phyloP scores from a whole-genome alignment of 164 flowering plant species.

The Aristolochia fimbriata region DNA sequence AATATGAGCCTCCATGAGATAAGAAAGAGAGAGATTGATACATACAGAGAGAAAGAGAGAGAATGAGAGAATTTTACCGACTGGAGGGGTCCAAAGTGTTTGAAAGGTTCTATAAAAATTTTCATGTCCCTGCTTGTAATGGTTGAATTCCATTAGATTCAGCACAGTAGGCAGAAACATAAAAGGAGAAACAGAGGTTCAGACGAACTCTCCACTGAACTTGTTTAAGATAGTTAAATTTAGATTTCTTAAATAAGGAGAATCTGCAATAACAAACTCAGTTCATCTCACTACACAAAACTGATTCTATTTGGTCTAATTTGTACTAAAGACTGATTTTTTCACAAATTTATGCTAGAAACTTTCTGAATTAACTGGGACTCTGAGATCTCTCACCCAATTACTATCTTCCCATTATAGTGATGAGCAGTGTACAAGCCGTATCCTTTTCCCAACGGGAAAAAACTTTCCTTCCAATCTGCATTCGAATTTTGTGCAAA shows the following conservation, averaged over 20 bases:
- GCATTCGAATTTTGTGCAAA: slow-evolving; percentile 10
- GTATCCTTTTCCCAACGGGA: slow-evolving; percentile 48
- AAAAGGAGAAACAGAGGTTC: too few species aligned
- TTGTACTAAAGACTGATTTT: neutral
- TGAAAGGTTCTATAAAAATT: slow-evolving; percentile 16
- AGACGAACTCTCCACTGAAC: too few species aligned
- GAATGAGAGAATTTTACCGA: slow-evolving; percentile 7
- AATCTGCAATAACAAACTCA: neutral
- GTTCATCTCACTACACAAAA: neutral
- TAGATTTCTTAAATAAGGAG: neutral
- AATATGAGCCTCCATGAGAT: neutral
- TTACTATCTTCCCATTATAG: slow-evolving; percentile 44
- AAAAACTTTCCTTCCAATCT: slow-evolving; percentile 38
- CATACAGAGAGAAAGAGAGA: slow-evolving; percentile 1
- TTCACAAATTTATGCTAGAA: too few species aligned
- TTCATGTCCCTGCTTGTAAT: slow-evolving; percentile 11
- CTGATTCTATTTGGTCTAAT: neutral
- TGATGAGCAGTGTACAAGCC: slow-evolving; percentile 42
- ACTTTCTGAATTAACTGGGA: neutral
- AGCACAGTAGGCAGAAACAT: neutral
- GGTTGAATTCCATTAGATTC: neutral
- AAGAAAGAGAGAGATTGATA: neutral
- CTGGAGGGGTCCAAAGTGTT: neutral
- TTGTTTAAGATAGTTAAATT: too few species aligned
- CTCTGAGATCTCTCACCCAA: slow-evolving; percentile 25